phyloP scores from a whole-genome alignment of 768 basidiomycete genomes.

The Lenzites betulinus region DNA sequence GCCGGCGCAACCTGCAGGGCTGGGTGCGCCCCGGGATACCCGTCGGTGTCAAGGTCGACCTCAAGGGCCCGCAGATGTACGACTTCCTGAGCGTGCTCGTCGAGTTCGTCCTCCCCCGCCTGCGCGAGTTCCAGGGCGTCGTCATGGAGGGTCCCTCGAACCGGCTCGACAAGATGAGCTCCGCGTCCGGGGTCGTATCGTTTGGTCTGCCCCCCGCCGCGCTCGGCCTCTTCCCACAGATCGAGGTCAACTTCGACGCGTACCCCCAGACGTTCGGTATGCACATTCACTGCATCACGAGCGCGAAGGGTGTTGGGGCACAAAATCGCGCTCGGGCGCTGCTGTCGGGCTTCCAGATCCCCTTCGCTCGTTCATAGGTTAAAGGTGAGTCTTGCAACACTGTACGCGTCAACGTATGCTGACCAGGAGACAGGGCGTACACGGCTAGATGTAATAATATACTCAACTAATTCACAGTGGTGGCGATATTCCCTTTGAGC shows the following conservation, averaged over 20 bases:
- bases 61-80: constrained; percentile 93
- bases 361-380: constrained; percentile 55
- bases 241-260: constrained; percentile 90
- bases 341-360: constrained; percentile 90
- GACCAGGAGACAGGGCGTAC: neutral
- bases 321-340: constrained; percentile 87
- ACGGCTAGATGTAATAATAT: constrained; percentile 8
- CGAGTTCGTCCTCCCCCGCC: constrained; percentile 93
- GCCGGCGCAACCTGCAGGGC: constrained; percentile 69
- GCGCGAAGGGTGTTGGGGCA: constrained; percentile 83
- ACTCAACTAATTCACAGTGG: constrained; percentile 10
- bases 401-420: neutral
- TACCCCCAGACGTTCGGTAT: constrained; percentile 89
- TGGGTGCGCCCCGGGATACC: constrained; percentile 88
- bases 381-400: neutral
- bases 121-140: constrained; percentile 89
- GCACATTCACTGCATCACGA: constrained; percentile 93
- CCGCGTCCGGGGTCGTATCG: constrained; percentile 84
- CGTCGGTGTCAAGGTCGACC: constrained; percentile 85
- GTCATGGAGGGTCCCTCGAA: constrained; percentile 72
- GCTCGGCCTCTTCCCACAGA: constrained; percentile 91
- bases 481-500: neutral
- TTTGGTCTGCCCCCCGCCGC: constrained; percentile 85
- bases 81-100: constrained; percentile 86
- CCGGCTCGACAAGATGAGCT: constrained; percentile 70